A percentile compares a stretch with the other conserved stretches of the same genome.
Evolutionary conservation across 176 grass and related monocot genomes (phyloP).

Genomic region (Carex myosuroides): DNA sequence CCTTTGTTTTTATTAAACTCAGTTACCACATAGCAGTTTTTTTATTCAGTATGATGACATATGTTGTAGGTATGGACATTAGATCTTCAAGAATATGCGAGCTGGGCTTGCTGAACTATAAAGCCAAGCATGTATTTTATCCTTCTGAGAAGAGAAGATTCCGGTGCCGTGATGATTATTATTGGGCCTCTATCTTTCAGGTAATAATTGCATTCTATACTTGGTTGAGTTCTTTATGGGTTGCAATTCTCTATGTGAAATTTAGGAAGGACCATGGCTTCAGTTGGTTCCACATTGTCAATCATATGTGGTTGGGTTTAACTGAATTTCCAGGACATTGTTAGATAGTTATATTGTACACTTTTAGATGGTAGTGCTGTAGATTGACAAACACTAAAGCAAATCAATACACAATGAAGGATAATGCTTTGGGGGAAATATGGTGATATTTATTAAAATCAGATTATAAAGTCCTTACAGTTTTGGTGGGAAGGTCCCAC

Average conservation of each 20-base stretch:
- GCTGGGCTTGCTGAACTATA: constrained; percentile 83
- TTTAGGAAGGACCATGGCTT: neutral
- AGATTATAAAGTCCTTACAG: neutral
- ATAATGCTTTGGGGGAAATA: no score
- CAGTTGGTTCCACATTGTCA: neutral
- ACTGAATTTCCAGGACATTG: neutral
- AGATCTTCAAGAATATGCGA: constrained; percentile 80
- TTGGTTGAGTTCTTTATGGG: constrained; percentile 9
- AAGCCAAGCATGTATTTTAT: constrained; percentile 82
- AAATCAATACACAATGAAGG: neutral
- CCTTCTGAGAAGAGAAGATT: constrained; percentile 64
- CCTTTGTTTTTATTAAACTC: neutral
- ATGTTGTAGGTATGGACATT: constrained; percentile 65
- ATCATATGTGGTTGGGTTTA: neutral
- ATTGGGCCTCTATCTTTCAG: constrained; percentile 95
- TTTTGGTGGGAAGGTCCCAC: neutral
- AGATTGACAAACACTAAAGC: neutral
- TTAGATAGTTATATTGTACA: neutral
- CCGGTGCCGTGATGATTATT: constrained; percentile 85
- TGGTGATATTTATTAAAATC: neutral
- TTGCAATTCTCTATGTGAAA: neutral
- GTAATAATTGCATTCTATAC: constrained; percentile 31
- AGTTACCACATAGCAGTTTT: neutral
- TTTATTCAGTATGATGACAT: constrained; percentile 14
- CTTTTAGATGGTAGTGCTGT: neutral